A percentile compares a stretch with the other conserved stretches of the same genome.
phyloP scores from a whole-genome alignment of 2,329 filamentous ascomycete species.

The Fusarium mexicanum region DNA sequence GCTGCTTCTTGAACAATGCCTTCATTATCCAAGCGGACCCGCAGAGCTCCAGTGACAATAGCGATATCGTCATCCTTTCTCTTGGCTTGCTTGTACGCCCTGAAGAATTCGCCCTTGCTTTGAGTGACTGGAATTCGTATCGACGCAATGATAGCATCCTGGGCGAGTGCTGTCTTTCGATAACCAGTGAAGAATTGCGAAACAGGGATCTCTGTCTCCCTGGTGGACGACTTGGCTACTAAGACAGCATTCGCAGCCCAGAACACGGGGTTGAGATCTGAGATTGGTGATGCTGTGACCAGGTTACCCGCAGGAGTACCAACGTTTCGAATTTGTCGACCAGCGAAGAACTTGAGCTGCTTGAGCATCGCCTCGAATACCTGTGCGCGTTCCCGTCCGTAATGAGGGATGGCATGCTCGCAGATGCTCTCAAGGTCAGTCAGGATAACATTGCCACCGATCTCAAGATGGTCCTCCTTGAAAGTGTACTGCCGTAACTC shows the following conservation, averaged over 20 bases:
- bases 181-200: constrained; percentile 93
- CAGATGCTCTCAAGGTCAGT: constrained; percentile 92
- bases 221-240: constrained; percentile 78
- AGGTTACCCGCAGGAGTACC: constrained; percentile 95
- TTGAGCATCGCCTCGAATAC: constrained; percentile 92
- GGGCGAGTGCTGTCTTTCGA: constrained; percentile 80
- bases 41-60: constrained; percentile 89
- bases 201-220: constrained; percentile 90
- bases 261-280: constrained; percentile 93
- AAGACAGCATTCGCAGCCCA: constrained; percentile 86
- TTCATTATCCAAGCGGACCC: constrained; percentile 74
- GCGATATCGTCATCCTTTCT: constrained; percentile 98
- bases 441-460: constrained; percentile 91
- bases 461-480: constrained; percentile 82
- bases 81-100: constrained; percentile 96
- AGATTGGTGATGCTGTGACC: constrained; percentile 94
- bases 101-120: constrained; percentile 82
- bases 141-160: constrained; percentile 84
- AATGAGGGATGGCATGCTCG: constrained; percentile 79
- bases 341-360: constrained; percentile 94
- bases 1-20: constrained; percentile 78
- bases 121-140: constrained; percentile 84
- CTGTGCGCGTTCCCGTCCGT: constrained; percentile 76
- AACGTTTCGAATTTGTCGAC: constrained; percentile 96
- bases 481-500: constrained; percentile 87